phyloP scores from a whole-genome alignment of 176 grass and related monocot species.

The Zoysia pacifica region DNA sequence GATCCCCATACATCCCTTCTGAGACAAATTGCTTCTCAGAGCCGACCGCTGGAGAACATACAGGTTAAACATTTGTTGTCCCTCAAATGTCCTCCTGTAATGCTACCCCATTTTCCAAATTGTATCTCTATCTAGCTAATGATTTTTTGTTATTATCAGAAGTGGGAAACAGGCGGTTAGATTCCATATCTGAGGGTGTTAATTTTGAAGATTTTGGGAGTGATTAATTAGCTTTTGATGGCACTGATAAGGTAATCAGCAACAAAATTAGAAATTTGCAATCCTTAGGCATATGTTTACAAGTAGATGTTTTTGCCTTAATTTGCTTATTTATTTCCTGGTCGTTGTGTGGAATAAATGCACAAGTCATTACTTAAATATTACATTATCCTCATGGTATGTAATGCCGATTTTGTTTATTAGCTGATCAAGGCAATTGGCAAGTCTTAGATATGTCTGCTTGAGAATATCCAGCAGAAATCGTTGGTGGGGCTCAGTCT shows the following conservation, averaged over 20 bases:
- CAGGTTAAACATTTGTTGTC: slow-evolving; percentile 41
- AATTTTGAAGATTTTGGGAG: slow-evolving; percentile 90
- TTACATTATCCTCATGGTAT: neutral
- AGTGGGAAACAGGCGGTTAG: slow-evolving; percentile 73
- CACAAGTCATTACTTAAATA: neutral
- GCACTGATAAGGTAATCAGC: slow-evolving; percentile 47
- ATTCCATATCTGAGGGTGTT: slow-evolving; percentile 93
- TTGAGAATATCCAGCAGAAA: neutral
- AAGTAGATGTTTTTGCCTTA: neutral
- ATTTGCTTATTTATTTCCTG: slow-evolving; percentile 14
- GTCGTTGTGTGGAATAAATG: neutral
- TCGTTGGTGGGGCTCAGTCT: neutral
- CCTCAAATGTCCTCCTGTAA: neutral
- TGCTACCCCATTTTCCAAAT: neutral
- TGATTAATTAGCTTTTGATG: slow-evolving; percentile 57
- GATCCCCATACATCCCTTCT: slow-evolving; percentile 87
- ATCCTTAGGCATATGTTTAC: slow-evolving; percentile 15
- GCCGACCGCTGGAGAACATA: slow-evolving; percentile 61
- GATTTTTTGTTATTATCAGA: slow-evolving; percentile 53
- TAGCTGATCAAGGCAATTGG: slow-evolving; percentile 4
- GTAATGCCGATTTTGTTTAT: neutral
- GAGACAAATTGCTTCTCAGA: slow-evolving; percentile 78
- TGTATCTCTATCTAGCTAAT: slow-evolving; percentile 37
- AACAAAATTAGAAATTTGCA: slow-evolving; percentile 17
- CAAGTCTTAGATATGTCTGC: neutral